Conservation (phyloP, 139 green algal species). For the Auxenochlorella pyrenoidosa region DNA sequence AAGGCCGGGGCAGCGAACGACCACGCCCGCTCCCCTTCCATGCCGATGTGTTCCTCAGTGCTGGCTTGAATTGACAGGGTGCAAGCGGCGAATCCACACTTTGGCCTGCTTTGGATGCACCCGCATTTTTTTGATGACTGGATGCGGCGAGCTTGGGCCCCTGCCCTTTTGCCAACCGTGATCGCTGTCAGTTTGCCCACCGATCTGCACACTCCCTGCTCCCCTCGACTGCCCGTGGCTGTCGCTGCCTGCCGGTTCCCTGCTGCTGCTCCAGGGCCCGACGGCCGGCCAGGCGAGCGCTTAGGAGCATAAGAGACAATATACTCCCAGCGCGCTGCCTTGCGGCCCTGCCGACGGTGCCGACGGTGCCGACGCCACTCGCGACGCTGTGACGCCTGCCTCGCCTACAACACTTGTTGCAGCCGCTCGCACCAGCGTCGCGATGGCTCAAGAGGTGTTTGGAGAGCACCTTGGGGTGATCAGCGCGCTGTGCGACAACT, state of each 20-base stretch:
- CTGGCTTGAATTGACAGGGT: neutral
- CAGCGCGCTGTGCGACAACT: conserved; percentile 46
- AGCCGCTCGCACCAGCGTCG: neutral
- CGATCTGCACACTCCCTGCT: neutral
- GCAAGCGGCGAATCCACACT: too few species aligned
- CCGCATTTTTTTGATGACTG: neutral
- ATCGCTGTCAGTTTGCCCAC: neutral
- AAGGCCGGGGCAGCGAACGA: neutral
- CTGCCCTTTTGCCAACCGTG: neutral
- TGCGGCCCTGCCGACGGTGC: too few species aligned
- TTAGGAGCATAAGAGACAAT: too few species aligned
- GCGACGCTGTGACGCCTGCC: neutral
- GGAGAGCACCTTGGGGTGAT: conserved; percentile 50
- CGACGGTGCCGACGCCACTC: neutral
- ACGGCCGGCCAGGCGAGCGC: neutral
- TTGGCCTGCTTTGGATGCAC: neutral
- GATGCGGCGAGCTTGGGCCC: neutral
- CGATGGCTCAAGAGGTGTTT: conserved; percentile 22
- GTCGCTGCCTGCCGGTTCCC: neutral
- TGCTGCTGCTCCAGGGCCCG: neutral
- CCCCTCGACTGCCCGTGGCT: neutral
- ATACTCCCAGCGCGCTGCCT: too few species aligned
- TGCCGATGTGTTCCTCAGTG: neutral
- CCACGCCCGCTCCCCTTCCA: neutral
- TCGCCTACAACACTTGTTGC: neutral